These are phyloP conservation scores for Ogataea minuta DNA, from an alignment of 805 yeast species.

Conservation along the genomic window DNA sequence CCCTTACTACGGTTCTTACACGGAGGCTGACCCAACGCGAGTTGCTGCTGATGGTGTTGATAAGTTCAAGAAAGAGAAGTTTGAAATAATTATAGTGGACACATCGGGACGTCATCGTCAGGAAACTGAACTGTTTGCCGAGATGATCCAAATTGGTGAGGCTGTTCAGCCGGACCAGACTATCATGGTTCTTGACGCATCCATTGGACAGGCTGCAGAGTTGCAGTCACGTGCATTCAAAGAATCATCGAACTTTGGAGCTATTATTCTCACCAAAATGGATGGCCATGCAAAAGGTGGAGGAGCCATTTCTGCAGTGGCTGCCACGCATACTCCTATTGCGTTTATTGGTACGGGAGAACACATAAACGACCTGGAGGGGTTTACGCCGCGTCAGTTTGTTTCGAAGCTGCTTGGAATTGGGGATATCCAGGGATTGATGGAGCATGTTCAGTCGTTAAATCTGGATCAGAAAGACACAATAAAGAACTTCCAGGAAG, in stretches of 20 bases:
- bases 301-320: constrained; percentile 98
- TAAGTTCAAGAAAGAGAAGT: constrained; percentile 84
- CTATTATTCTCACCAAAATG: constrained; percentile 92
- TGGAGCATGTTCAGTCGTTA: constrained; percentile 89
- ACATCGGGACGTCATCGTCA: constrained; percentile 98
- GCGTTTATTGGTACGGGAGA: constrained; percentile 98
- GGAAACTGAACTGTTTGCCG: constrained; percentile 85
- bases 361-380: constrained; percentile 89
- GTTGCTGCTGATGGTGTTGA: constrained; percentile 91
- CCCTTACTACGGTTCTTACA: constrained; percentile 92
- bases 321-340: constrained; percentile 93
- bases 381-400: constrained; percentile 85
- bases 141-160: constrained; percentile 89
- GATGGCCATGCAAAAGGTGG: constrained; percentile 99
- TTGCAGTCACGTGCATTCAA: constrained; percentile 92
- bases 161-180: constrained; percentile 94
- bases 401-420: constrained; percentile 91
- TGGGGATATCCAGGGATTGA: constrained; percentile 90
- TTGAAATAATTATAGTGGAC: constrained; percentile 92
- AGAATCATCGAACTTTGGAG: constrained; percentile 89
- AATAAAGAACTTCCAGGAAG: constrained; percentile 89
- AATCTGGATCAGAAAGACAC: constrained; percentile 87
- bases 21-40: constrained; percentile 92
- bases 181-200: constrained; percentile 94
- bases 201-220: constrained; percentile 98